A percentile compares a stretch with the other conserved stretches of the same genome.
Conservation (phyloP, 495 filamentous ascomycete genomes). For the Penicillium coffeae region DNA sequence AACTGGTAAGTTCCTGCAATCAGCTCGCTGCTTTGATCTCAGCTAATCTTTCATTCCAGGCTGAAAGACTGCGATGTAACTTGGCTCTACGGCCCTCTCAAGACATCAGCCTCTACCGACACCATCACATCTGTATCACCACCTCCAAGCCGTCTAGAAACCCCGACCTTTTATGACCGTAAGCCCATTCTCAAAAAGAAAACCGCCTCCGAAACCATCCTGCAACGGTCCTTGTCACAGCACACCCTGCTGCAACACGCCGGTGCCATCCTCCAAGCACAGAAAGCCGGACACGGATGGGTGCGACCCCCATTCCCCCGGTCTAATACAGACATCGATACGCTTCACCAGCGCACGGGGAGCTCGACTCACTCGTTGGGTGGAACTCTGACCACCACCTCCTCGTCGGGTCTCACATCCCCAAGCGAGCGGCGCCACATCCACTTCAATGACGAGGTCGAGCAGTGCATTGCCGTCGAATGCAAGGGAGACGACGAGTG, state of each 20-base stretch:
- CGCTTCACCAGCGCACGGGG: constrained; percentile 38
- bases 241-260: constrained; percentile 93
- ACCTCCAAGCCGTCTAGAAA: constrained; percentile 63
- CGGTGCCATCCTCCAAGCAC: constrained; percentile 85
- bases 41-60: constrained; percentile 49
- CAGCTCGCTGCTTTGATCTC: neutral
- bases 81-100: constrained; percentile 94
- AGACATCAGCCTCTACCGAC: constrained; percentile 53
- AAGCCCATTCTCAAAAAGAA: constrained; percentile 97
- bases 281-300: constrained; percentile 59
- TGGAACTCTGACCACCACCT: constrained; percentile 29
- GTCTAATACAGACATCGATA: constrained; percentile 64
- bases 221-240: constrained; percentile 84
- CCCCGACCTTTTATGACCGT: constrained; percentile 77
- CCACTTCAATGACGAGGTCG: constrained; percentile 92
- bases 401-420: constrained; percentile 53
- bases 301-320: constrained; percentile 47
- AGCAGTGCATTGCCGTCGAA: constrained; percentile 94
- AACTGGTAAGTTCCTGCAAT: constrained; percentile 66
- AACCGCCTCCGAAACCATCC: constrained; percentile 91
- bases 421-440: constrained; percentile 80
- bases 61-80: constrained; percentile 96
- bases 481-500: constrained; percentile 64
- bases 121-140: constrained; percentile 37
- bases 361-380: constrained; percentile 26